Base-by-base conservation (phyloP, 164 flowering plant genomes). In the Vitis labrusca region DNA sequence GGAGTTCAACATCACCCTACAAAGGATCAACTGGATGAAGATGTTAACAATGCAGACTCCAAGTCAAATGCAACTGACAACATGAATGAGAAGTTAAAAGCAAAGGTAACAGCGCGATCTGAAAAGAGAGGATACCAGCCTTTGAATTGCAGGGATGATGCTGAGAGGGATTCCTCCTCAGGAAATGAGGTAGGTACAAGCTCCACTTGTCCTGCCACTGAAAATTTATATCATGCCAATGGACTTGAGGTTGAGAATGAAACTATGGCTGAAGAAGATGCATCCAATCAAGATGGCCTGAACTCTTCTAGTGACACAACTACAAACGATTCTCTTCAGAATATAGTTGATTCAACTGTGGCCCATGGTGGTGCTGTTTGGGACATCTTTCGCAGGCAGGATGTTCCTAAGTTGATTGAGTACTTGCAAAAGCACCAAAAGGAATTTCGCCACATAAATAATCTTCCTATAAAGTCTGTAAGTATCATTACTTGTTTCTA, bases 301-400 rank as follows among this genome's bases (percentile, higher is more conserved):
- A 9, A 23, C 27, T 17, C 71, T 50, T 59, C 50, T 69, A 30
- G 48, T 74, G 48, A 10, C 27, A 50, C 44, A 13, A 9, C 51
- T 1, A 3, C 16, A 8, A 62, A 37, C 2, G 49, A 56, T 55
- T 54, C 64, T 63, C 59, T 59, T 53, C 49, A 66, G 29, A 64
- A 44, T 53, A 63, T 47, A 12, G 61, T 50, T 27, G 37, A 51
- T 48, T 59, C 77, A 6, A 67, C 66, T 49, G 58, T 54, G 64
- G 61, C 8, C 19, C 60, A 73, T 72, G 97, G 91, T 52, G 91
- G 89, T 72, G 94, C 93, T 63, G 76, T 90, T 54, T 91, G 97
- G 97, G 97, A 91, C 71, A 88, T 91, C n/a, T 91, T 91, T 23
- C 91, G 97, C 10, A 79, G 93, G 72, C 72, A 91, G 77, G 97